Base-by-base conservation (phyloP, 2,329 filamentous ascomycete species). In the Alternaria viburni region DNA sequence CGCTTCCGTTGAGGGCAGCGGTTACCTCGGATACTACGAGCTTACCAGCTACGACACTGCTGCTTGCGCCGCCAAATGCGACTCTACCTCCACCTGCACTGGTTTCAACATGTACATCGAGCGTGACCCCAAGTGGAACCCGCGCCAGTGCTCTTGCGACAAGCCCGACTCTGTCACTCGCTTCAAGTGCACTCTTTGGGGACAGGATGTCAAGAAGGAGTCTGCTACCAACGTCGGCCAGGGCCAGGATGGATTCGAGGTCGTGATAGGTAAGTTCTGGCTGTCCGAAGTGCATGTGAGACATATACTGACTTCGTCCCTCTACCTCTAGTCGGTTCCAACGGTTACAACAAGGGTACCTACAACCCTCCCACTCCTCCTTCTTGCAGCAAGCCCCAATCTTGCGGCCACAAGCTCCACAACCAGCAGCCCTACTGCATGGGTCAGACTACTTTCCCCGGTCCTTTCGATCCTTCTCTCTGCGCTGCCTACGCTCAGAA, bases 271-370 rank as follows among this genome's bases (percentile, higher is more conserved):
- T 36, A 36, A 36, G 32, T 36, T 36, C 32, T n/a, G 15, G 7
- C 32, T 36, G 7, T 36, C 15, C 32, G 32, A 36, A 36, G 3
- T 36, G 32, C 32, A 36, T 36, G 15, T 36, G 32, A 36, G 32
- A 36, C 32, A 36, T 36, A 36, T 36, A 36, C 32, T 36, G 32
- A 36, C 32, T 36, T 36, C 30, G 30, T 36, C 3, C 30, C 30
- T 4, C 30, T 32, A 32, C 30, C 13, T 36, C 30, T 36, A 52
- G 75, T 71, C 26, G 76, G 66, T 6, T 73, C 69, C 50, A 78
- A 79, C 62, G 75, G 76, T 28, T 77, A 78, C 65, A 68, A 74
- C 68, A 76, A 75, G 67, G 50, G 36, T 19, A 59, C 61, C 23
- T 64, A 64, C 60, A 64, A 51, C 56, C 69, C 71, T 64, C 63